phyloP scores from a whole-genome alignment of 2,329 filamentous ascomycete genomes.

The Diaporthe eres region DNA sequence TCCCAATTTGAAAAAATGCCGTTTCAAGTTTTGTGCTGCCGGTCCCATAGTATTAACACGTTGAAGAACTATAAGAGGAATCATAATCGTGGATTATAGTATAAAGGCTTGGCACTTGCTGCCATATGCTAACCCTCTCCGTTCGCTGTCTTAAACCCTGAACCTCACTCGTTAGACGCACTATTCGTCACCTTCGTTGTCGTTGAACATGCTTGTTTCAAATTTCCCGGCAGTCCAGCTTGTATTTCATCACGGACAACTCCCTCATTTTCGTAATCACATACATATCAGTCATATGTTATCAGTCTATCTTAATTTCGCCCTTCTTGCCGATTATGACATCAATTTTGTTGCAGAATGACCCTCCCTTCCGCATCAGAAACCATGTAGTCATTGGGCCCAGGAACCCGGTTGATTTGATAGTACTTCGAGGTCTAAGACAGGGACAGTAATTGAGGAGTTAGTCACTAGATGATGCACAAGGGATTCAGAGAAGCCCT shows the following conservation, averaged over 20 bases:
- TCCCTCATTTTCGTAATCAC: background rate
- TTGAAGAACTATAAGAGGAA: too few relatives aligned
- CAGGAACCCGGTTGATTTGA: background rate
- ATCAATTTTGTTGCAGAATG: slow-evolving; percentile 1
- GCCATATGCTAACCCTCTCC: background rate
- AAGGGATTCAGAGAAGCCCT: background rate
- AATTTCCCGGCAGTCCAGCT: background rate
- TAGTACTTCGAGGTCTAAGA: background rate
- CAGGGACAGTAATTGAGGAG: background rate
- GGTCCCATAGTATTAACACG: too few relatives aligned
- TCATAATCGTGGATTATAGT: too few relatives aligned
- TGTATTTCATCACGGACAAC: background rate
- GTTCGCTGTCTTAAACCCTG: background rate
- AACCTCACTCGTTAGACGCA: background rate
- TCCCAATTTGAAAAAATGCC: too few relatives aligned
- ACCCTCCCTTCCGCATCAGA: slow-evolving; percentile 1
- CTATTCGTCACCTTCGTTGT: background rate
- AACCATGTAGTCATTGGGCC: background rate
- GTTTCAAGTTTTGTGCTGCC: too few relatives aligned
- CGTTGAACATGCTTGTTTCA: background rate
- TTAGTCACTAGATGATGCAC: background rate
- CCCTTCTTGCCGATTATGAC: background rate
- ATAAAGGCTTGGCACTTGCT: background rate
- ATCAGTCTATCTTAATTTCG: background rate
- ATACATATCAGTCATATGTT: background rate